Conservation (phyloP, 768 basidiomycete species). For the Xerocomellus intermedius region DNA sequence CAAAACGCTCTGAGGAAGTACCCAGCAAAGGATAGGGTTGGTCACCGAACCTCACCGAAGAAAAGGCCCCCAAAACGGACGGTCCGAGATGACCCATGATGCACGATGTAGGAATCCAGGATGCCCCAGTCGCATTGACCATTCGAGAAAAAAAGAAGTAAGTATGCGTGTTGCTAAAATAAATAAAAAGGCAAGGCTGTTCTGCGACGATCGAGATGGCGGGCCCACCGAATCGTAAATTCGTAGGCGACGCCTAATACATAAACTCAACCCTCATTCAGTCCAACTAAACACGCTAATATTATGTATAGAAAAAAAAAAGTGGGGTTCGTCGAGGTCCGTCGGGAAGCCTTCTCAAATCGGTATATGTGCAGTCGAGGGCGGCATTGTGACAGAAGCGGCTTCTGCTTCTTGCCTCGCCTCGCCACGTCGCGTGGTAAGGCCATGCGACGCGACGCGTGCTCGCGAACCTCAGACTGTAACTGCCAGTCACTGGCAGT, state of each 20-base stretch:
- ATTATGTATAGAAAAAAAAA: too few species aligned
- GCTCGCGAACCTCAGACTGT: background rate
- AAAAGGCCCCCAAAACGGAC: too few species aligned
- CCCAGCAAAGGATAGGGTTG: too few species aligned
- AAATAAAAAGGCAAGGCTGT: background rate
- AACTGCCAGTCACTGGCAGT: background rate
- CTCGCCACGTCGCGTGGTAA: slow-evolving; percentile 8
- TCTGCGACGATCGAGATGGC: background rate
- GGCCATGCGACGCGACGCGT: slow-evolving; percentile 8
- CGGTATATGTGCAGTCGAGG: too few species aligned
- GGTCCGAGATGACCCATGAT: too few species aligned
- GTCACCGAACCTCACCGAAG: too few species aligned
- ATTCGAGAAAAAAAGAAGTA: background rate
- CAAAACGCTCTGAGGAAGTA: too few species aligned
- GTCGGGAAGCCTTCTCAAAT: background rate
- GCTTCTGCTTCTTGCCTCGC: too few species aligned
- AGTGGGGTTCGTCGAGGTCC: background rate
- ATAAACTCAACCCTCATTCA: background rate
- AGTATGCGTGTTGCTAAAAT: background rate
- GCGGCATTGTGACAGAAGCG: background rate
- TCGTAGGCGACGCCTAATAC: background rate
- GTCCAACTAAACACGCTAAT: background rate
- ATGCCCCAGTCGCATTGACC: background rate
- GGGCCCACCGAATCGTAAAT: background rate
- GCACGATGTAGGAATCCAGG: too few species aligned